Percentiles rank a stretch among this genome's conserved stretches.
phyloP scores from a whole-genome alignment of 2,329 filamentous ascomycete genomes.

The Macrophomina tecta region DNA sequence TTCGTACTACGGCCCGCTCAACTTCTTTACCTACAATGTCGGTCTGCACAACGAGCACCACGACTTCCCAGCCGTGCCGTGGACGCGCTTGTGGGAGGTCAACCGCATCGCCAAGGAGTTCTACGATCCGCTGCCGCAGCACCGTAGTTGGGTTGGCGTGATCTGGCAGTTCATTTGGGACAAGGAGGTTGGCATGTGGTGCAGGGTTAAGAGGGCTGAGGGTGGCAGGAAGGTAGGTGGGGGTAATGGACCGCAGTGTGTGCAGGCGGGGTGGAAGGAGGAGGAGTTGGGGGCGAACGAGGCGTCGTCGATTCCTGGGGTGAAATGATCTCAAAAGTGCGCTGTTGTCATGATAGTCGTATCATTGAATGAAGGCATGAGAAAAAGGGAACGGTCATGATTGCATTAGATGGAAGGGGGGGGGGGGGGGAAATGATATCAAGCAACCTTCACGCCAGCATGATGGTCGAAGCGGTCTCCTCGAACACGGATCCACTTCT shows the following conservation, averaged over 20 bases:
- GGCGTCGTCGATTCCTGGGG: conserved; percentile 52
- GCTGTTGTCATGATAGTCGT: background rate
- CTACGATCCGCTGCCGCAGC: conserved; percentile 83
- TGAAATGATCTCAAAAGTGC: conserved; percentile 32
- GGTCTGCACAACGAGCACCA: conserved; percentile 99
- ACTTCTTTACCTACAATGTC: conserved; percentile 94
- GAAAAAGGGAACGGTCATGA: background rate
- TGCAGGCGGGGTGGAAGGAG: conserved; percentile 47
- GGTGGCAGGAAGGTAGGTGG: conserved; percentile 68
- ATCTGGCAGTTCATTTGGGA: conserved; percentile 97
- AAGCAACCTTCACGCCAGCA: background rate
- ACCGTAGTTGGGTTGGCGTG: conserved; percentile 89
- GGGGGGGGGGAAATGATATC: background rate
- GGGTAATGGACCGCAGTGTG: conserved; percentile 31
- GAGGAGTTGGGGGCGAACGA: conserved; percentile 57
- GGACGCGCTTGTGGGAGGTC: conserved; percentile 82
- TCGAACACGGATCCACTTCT: background rate
- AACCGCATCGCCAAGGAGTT: conserved; percentile 86
- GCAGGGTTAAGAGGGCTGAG: conserved; percentile 88
- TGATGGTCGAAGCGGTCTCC: background rate
- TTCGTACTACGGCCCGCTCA: conserved; percentile 93
- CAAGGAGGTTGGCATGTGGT: conserved; percentile 85
- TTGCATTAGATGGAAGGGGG: background rate
- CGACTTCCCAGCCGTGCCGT: conserved; percentile 95
- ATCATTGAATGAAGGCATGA: background rate